Evolutionary conservation across 805 yeast species (phyloP), one percentile per base, ranked within the genome.

Genomic region (Candida anglica): DNA sequence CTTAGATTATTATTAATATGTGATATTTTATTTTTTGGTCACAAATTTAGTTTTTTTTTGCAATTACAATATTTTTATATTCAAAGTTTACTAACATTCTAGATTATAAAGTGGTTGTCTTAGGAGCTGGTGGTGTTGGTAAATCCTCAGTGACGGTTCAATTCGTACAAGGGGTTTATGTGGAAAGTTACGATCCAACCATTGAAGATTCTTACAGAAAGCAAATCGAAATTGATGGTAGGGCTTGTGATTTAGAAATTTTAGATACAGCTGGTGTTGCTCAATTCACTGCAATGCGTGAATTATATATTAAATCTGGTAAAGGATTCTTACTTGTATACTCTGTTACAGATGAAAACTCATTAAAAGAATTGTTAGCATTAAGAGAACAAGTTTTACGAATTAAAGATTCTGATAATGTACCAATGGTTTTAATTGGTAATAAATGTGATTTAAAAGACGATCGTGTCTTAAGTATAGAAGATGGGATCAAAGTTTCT

Each of bases 41-140:
- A n/a, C n/a, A 17, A 16, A 6, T 15, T 16, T 27, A n/a, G 15
- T 17, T 15, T 15, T 15, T n/a, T 7, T 27, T 27, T 27, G 5
- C 19, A 27, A 17, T 15, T 16, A 6, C 7, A 19, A 20, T 20
- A 20, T 20, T 20, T 20, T 20, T 20, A 7, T 20, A 23, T 5
- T 11, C n/a, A n/a, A n/a, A 10, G 5, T 4, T 13, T 33, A 33
- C 36, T 31, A 22, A 32, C 35, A 24, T 26, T 23, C 9, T 30
- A 75, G 97, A 89, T 54, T 88, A 88, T 58, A 87, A 86, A 54
- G 67, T 93, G 28, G 97, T 86, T 13, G 93, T 91, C 14, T 67
- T 91, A 38, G 98, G 98, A 40, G 95, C 96, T 10, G 97, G 97
- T 48, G 96, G 97, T 61, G 96, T 87, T 6, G 98, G 98, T 48